Evolutionary conservation across 225 moss, liverwort and hornwort species (phyloP).

Genomic region (Physcomitrium patens): DNA sequence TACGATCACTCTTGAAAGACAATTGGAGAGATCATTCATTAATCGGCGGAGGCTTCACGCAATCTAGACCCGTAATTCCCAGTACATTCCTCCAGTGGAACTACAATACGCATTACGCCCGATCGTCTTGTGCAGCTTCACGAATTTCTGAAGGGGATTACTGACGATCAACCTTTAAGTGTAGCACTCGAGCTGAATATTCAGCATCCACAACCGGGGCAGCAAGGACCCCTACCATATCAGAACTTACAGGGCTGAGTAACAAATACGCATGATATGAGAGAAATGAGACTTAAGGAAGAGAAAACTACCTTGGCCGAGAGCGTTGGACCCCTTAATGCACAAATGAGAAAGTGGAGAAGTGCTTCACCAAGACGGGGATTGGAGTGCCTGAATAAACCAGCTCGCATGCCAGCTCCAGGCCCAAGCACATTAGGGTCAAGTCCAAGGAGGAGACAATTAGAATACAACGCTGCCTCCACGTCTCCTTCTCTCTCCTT

Average conservation of each 20-base stretch:
- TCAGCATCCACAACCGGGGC: slow-evolving; percentile 18
- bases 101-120: neutral
- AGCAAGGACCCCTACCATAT: neutral
- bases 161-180: neutral
- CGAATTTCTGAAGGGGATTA: slow-evolving; percentile 17
- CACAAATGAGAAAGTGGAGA: slow-evolving; percentile 89
- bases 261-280: neutral
- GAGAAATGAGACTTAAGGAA: slow-evolving; percentile 4
- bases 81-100: neutral
- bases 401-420: slow-evolving; percentile 76
- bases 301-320: slow-evolving; percentile 70
- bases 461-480: slow-evolving; percentile 92
- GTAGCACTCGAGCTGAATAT: neutral
- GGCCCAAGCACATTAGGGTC: slow-evolving; percentile 83
- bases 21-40: slow-evolving; percentile 3
- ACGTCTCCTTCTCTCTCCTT: slow-evolving; percentile 90
- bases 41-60: slow-evolving; percentile 6
- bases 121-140: slow-evolving; percentile 3
- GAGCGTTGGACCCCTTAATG: slow-evolving; percentile 82
- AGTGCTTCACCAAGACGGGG: slow-evolving; percentile 95
- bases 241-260: neutral
- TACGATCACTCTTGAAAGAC: slow-evolving; percentile 19
- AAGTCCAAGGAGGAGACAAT: slow-evolving; percentile 91
- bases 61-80: neutral
- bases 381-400: slow-evolving; percentile 95